phyloP scores from a whole-genome alignment of 176 grass and related monocot species.

The Calamus simplicifolius region DNA sequence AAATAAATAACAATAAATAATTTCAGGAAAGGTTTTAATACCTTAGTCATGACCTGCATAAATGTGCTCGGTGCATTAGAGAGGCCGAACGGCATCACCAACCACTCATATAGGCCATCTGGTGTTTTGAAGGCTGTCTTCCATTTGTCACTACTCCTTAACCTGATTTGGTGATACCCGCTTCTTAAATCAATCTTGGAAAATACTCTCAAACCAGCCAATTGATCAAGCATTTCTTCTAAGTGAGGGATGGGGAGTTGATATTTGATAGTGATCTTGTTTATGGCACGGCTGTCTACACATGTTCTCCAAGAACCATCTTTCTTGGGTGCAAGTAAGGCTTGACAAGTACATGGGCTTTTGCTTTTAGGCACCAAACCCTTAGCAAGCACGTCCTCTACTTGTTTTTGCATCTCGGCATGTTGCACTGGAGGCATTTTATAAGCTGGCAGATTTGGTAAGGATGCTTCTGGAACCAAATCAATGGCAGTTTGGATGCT shows the following conservation, averaged over 20 bases:
- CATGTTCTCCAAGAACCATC: background rate
- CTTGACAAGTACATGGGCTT: background rate
- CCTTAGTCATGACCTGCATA: too few relatives aligned
- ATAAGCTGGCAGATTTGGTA: too few relatives aligned
- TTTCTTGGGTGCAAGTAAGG: background rate
- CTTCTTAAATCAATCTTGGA: background rate
- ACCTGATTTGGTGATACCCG: background rate
- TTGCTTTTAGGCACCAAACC: background rate
- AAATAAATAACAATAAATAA: background rate
- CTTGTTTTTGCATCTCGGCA: background rate
- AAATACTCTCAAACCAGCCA: background rate
- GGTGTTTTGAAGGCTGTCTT: background rate
- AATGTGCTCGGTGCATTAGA: too few relatives aligned
- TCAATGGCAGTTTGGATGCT: background rate
- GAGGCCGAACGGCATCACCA: background rate
- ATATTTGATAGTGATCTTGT: background rate
- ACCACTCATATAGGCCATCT: background rate
- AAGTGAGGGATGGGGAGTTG: background rate
- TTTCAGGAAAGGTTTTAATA: too few relatives aligned
- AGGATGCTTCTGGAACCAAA: background rate
- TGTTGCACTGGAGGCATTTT: background rate
- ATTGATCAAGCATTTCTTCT: background rate
- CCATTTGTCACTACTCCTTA: background rate
- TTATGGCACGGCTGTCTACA: background rate
- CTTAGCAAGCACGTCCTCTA: background rate